Evolutionary conservation across 176 grass and related monocot species (phyloP).

Genomic region (Leersia perrieri): DNA sequence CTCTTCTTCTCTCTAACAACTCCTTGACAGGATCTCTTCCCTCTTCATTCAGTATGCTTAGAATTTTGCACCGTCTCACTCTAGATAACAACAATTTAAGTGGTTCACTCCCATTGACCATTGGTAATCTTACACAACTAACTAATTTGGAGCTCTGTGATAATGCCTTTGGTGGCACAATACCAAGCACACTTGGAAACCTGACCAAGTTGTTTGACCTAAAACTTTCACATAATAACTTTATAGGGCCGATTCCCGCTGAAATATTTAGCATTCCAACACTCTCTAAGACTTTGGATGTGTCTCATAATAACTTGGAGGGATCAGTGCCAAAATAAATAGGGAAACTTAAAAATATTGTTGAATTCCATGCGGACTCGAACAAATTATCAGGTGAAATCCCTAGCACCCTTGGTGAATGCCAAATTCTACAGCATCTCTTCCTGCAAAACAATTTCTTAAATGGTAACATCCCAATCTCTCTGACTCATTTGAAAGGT

Average conservation of each 20-base stretch:
- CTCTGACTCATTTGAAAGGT: too few relatives aligned
- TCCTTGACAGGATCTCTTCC: constrained; percentile 33
- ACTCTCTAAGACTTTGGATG: constrained; percentile 12
- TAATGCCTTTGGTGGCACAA: neutral
- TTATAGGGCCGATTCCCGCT: neutral
- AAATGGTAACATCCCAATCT: constrained; percentile 18
- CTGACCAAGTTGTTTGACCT: neutral
- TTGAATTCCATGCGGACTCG: neutral
- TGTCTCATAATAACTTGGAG: constrained; percentile 20
- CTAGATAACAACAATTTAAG: neutral
- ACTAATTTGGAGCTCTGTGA: neutral
- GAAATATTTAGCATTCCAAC: constrained; percentile 34
- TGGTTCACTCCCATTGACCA: neutral
- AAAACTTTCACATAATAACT: neutral
- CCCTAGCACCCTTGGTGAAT: constrained; percentile 30
- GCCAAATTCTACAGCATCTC: constrained; percentile 31
- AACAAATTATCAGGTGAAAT: constrained; percentile 37
- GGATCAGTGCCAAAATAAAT: constrained; percentile 25
- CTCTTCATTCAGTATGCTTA: constrained; percentile 11
- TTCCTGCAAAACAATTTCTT: constrained; percentile 38
- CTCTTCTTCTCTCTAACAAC: neutral
- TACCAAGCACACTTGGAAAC: constrained; percentile 37
- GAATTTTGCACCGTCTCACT: neutral
- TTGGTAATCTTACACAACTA: constrained; percentile 37
- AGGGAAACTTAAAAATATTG: constrained; percentile 24